Evolutionary conservation across 805 yeast species (phyloP).

Genomic region (Tetrapisispora phaffii): DNA sequence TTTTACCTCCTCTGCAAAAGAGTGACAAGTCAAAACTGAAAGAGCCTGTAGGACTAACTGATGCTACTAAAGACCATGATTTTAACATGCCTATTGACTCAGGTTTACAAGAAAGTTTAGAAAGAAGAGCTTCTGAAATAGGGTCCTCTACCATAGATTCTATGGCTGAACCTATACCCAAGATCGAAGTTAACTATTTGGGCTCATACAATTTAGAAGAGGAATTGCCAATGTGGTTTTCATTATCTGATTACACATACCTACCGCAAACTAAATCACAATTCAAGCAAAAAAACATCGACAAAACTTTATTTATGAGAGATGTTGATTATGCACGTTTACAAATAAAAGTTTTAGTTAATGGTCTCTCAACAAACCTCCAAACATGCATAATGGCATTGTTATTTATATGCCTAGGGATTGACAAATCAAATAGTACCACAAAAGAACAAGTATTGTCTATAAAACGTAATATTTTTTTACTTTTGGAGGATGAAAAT

Average conservation of each 20-base stretch:
- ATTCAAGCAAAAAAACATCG: slow-evolving; percentile 9
- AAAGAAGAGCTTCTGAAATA: slow-evolving; percentile 31
- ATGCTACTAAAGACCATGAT: slow-evolving; percentile 11
- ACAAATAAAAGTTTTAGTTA: slow-evolving; percentile 2
- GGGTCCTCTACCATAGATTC: neutral
- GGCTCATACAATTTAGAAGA: slow-evolving; percentile 30
- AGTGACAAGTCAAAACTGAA: neutral
- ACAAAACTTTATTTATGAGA: slow-evolving; percentile 8
- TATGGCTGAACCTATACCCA: slow-evolving; percentile 30
- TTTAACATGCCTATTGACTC: slow-evolving; percentile 31
- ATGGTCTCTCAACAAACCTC: slow-evolving; percentile 3
- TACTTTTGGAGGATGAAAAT: slow-evolving; percentile 8
- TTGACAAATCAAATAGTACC: slow-evolving; percentile 7
- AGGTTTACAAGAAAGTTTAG: slow-evolving; percentile 26
- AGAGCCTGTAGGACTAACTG: neutral
- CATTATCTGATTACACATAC: slow-evolving; percentile 22
- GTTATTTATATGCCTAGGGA: slow-evolving; percentile 23
- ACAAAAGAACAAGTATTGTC: slow-evolving; percentile 11
- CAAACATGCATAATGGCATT: slow-evolving; percentile 12
- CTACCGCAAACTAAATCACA: slow-evolving; percentile 10
- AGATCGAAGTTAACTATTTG: slow-evolving; percentile 34
- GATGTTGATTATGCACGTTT: slow-evolving; percentile 14
- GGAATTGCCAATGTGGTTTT: slow-evolving; percentile 43
- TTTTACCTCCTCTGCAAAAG: neutral
- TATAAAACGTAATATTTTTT: slow-evolving; percentile 18